These are phyloP conservation scores for Nymphaea colorata DNA, from an alignment of 164 flowering plant species.

Conservation along the genomic window DNA sequence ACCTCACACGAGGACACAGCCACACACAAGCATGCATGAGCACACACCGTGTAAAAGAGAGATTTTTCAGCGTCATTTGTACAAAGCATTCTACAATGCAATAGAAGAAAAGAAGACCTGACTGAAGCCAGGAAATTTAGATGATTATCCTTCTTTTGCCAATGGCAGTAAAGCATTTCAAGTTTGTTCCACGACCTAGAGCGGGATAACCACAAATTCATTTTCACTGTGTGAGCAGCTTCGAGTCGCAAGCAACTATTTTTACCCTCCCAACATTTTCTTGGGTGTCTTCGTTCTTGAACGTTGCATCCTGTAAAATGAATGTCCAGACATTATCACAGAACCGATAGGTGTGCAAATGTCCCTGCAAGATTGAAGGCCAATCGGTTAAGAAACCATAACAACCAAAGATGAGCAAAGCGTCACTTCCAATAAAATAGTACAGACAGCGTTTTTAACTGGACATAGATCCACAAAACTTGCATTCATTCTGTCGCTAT, in stretches of 20 bases:
- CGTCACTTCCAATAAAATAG: too few species aligned
- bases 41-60: too few species aligned
- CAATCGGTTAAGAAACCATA: not conserved
- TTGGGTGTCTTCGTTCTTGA: slow-evolving; percentile 44
- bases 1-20: too few species aligned
- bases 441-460: too few species aligned
- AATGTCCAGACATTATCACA: slow-evolving; percentile 81
- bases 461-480: too few species aligned
- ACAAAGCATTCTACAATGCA: too few species aligned
- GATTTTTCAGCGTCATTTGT: too few species aligned
- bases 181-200: not conserved
- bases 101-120: too few species aligned
- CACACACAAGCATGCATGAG: too few species aligned
- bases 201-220: not conserved
- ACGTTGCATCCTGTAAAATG: slow-evolving; percentile 45
- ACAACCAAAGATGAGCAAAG: not conserved
- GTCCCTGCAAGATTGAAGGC: slow-evolving; percentile 31
- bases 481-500: too few species aligned
- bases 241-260: slow-evolving; percentile 71
- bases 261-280: slow-evolving; percentile 45
- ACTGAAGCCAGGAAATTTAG: too few species aligned
- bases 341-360: slow-evolving; percentile 57
- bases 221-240: slow-evolving; percentile 50
- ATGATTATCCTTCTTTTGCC: too few species aligned
- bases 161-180: not conserved